Base-by-base conservation (phyloP, 2,329 filamentous ascomycete genomes). In the Nannizziopsis arthrosporioides region DNA sequence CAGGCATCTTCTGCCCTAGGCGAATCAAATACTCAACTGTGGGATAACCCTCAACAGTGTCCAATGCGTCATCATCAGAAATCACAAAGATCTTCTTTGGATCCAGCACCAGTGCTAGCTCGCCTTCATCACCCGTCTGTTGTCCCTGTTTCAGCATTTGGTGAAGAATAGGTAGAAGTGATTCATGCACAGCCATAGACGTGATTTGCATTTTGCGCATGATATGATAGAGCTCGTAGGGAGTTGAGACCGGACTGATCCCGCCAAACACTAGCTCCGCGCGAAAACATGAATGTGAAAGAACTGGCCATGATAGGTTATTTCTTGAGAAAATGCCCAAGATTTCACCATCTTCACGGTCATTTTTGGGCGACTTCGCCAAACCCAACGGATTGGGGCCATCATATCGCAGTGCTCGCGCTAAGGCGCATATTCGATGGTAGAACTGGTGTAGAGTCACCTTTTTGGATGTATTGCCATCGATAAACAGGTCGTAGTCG, bases 131-230 rank as follows among this genome's bases (percentile, higher is more conserved):
- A 10, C 42, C 39, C 22, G n/a, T 8, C 9, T 49, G 42, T 15
- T 32, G 32, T 8, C 39, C 47, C 31, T 36, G 39, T 30, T 31
- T 40, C 32, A 49, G 12, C 9, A 35, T 49, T 35, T 49, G 38
- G 14, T 39, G 42, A 22, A 52, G n/a, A 17, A 52, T 22, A 1
- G 50, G 50, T 14, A 52, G 46, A 17, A 52, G 43, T 11, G 50
- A 52, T 32, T 52, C 50, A 15, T 52, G 50, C 6, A 52, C 50
- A 30, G 41, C 47, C n/a, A 44, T 35, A 10, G 50, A 49, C 14
- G 47, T 52, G 10, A 40, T 36, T 36, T 52, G 50, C 50, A 52
- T 52, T 37, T 52, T 52, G 39, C 50, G 47, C 50, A 52, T 52
- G 32, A 52, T 45, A 32, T 52, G 47, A 35, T 47, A 52, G 6